phyloP scores from a whole-genome alignment of 2,329 filamentous ascomycete species.

The Colletotrichum melonis region DNA sequence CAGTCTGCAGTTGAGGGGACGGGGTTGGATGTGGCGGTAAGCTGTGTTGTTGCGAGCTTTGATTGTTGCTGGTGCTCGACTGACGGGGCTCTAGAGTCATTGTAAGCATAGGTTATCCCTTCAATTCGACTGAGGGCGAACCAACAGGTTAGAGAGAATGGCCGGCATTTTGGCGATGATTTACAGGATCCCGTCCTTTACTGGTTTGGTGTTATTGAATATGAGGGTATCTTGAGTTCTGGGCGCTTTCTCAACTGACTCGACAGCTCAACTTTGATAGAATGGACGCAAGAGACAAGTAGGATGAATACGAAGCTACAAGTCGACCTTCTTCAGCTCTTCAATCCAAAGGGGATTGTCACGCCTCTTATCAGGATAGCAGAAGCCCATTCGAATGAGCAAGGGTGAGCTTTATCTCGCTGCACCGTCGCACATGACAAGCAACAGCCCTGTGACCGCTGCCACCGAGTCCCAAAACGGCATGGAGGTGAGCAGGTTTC shows the following conservation, averaged over 20 bases:
- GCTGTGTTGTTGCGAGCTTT: not conserved
- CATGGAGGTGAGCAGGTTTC: conserved; percentile 36
- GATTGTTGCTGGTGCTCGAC: conserved; percentile 9
- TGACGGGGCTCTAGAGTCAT: not conserved
- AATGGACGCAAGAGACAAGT: not conserved
- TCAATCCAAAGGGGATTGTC: not conserved
- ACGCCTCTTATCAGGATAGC: conserved; percentile 20
- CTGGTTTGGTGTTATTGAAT: not conserved
- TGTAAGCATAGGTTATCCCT: not conserved
- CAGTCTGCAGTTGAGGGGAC: conserved; percentile 48
- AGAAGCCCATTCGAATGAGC: no score
- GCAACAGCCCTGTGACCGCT: conserved; percentile 34
- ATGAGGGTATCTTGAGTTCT: not conserved
- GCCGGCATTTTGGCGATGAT: conserved; percentile 24
- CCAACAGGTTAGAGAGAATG: conserved; percentile 16
- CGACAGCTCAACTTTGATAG: no score
- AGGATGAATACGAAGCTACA: not conserved
- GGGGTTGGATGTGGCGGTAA: not conserved
- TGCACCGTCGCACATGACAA: conserved; percentile 32
- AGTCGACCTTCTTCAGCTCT: not conserved
- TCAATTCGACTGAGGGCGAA: not conserved
- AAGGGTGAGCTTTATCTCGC: conserved; percentile 19
- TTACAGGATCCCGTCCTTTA: not conserved
- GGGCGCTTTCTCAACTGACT: not conserved
- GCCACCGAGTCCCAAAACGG: conserved; percentile 31